Conservation (phyloP, 2,329 filamentous ascomycete species). For the Neoarthrinium moseri region DNA sequence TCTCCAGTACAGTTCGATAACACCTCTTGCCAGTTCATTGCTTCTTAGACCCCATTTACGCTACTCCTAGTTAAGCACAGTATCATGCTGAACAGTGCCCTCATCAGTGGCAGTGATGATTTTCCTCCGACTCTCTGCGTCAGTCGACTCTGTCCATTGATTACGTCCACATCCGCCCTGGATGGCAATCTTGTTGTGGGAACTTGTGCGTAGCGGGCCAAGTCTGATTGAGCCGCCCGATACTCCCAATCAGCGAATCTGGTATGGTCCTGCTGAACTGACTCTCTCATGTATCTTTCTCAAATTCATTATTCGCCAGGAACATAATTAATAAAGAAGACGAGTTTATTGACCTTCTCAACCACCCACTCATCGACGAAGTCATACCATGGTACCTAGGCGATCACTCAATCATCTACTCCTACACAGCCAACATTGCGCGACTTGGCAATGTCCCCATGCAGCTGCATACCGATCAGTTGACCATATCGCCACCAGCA, state of each 20-base stretch:
- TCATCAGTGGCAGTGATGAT: too few species aligned
- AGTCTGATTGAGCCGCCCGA: not conserved
- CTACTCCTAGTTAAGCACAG: too few species aligned
- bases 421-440: constrained; percentile 29
- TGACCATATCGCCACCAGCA: constrained; percentile 22
- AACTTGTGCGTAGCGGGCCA: too few species aligned
- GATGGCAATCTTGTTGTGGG: too few species aligned
- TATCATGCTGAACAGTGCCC: too few species aligned
- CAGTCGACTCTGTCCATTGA: too few species aligned
- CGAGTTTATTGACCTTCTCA: constrained; percentile 21
- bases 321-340: constrained; percentile 13
- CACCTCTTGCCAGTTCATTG: too few species aligned
- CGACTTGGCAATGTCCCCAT: constrained; percentile 24
- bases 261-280: not conserved
- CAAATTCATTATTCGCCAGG: not conserved
- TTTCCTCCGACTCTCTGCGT: too few species aligned
- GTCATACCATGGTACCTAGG: constrained; percentile 25
- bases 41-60: too few species aligned
- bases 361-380: constrained; percentile 25
- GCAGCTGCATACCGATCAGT: constrained; percentile 27
- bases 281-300: not conserved
- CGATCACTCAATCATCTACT: constrained; percentile 25
- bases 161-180: too few species aligned
- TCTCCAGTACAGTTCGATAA: too few species aligned
- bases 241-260: constrained; percentile 17